Base-by-base conservation (phyloP, 345 rosid genomes). In the Theobroma cacao region DNA sequence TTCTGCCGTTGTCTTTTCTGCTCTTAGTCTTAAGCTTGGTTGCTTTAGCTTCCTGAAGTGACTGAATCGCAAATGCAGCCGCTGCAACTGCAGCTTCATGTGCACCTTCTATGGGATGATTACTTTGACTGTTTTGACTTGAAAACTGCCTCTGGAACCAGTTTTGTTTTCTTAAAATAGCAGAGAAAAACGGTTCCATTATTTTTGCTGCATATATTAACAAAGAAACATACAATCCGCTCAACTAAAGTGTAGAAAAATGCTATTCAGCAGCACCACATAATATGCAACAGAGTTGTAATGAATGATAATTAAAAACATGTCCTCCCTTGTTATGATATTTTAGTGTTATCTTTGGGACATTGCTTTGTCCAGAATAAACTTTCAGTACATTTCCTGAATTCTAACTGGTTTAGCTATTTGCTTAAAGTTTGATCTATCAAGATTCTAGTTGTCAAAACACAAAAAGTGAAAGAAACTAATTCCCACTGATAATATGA, bases 51-150 rank as follows among this genome's bases (percentile, higher is more conserved):
- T 82, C 83, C 77, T 78, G 84, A 36, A 33, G 66, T 61, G 88
- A 80, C 10, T 78, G 83, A 63, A 85, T 75, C n/a, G 84, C 80
- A 73, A 75, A 78, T 59, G 88, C 85, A 20, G 85, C 85, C 26
- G 85, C 85, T 31, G 85, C 82, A 40, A 85, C 78, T 34, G 88
- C 88, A 26, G 79, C 41, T 63, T 78, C 78, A 41, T 38, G 63
- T 53, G 75, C 62, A 9, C 68, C 69, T n/a, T 78, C 38, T 28
- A 65, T 62, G 5, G 80, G 65, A 15, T 55, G 84, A 40, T 60
- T 45, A 33, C 80, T 82, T 72, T 66, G 36, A 38, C 74, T 47
- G 65, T 0, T 47, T 73, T 48, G 59, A 15, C 62, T 33, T 0
- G 62, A 31, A 14, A 48, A 18, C 74, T 74, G 75, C 52, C 34